phyloP scores from a whole-genome alignment of 305 asterid genomes.

The Solanum hybrid region DNA sequence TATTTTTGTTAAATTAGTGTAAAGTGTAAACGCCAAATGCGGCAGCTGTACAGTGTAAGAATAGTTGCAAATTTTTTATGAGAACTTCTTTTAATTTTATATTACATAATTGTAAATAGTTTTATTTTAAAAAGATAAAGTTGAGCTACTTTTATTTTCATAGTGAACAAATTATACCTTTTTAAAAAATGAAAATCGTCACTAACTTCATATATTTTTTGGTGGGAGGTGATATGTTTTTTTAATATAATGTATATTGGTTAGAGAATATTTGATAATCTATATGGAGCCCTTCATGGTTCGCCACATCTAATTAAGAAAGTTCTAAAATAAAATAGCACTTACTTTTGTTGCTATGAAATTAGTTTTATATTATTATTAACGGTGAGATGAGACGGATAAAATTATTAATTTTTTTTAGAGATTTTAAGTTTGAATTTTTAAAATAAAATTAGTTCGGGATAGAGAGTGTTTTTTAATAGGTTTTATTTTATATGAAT shows the following conservation, averaged over 20 bases:
- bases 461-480: too few species aligned
- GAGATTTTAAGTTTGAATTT: not conserved
- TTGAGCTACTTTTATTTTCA: not conserved
- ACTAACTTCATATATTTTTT: not conserved
- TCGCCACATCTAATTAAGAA: not conserved
- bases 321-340: not conserved
- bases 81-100: not conserved
- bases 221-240: not conserved
- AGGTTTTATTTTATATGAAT: not conserved
- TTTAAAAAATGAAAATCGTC: not conserved
- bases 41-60: not conserved
- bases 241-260: not conserved
- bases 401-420: not conserved
- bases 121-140: not conserved
- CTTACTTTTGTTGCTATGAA: not conserved
- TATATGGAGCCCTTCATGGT: constrained; percentile 1
- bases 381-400: fast-evolving
- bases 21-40: not conserved
- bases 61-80: not conserved
- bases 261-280: not conserved
- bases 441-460: not conserved
- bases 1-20: not conserved
- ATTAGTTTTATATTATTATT: not conserved
- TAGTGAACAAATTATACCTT: not conserved
- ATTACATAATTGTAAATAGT: not conserved